These are phyloP conservation scores for Groenewaldozyma sp. DNA, from an alignment of 1,139 yeast genomes.

Conservation along the genomic window DNA sequence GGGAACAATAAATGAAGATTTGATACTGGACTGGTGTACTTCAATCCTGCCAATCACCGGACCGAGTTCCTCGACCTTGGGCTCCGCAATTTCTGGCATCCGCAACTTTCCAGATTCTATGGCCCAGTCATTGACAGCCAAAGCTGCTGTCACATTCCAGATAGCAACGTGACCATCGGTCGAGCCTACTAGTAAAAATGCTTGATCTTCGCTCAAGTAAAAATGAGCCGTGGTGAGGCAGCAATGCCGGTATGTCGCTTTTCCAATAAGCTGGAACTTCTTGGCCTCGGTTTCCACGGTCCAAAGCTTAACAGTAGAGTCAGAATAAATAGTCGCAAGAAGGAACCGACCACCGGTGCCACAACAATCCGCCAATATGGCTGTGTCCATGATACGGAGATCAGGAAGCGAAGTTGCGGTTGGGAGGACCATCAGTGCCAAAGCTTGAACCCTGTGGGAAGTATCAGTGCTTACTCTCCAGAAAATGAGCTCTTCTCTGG, in stretches of 20 bases:
- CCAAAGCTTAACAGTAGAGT: slow-evolving; percentile 68
- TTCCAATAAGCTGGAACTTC: slow-evolving; percentile 37
- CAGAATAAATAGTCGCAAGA: slow-evolving; percentile 70
- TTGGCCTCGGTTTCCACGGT: slow-evolving; percentile 39
- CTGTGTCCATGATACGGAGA: slow-evolving; percentile 78
- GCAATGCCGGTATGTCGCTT: slow-evolving; percentile 56
- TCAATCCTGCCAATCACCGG: slow-evolving; percentile 35
- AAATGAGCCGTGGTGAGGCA: slow-evolving; percentile 62
- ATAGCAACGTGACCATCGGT: slow-evolving; percentile 74
- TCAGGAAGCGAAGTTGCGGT: slow-evolving; percentile 54
- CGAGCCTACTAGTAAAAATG: slow-evolving; percentile 45
- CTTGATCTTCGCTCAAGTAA: slow-evolving; percentile 29
- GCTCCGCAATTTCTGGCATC: background rate
- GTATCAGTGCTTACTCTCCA: slow-evolving; percentile 47
- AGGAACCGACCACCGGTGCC: slow-evolving; percentile 36
- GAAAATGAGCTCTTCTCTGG: slow-evolving; percentile 76
- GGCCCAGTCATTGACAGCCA: background rate
- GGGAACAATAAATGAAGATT: slow-evolving; percentile 34
- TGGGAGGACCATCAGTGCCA: slow-evolving; percentile 26
- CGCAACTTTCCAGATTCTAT: background rate
- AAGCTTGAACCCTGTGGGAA: slow-evolving; percentile 16
- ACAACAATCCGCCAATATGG: slow-evolving; percentile 26
- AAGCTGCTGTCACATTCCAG: slow-evolving; percentile 38
- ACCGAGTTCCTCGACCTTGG: background rate
- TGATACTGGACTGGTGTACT: slow-evolving; percentile 80